Base-by-base conservation (phyloP, 2,329 filamentous ascomycete species). In the Verticillium klebahnii region DNA sequence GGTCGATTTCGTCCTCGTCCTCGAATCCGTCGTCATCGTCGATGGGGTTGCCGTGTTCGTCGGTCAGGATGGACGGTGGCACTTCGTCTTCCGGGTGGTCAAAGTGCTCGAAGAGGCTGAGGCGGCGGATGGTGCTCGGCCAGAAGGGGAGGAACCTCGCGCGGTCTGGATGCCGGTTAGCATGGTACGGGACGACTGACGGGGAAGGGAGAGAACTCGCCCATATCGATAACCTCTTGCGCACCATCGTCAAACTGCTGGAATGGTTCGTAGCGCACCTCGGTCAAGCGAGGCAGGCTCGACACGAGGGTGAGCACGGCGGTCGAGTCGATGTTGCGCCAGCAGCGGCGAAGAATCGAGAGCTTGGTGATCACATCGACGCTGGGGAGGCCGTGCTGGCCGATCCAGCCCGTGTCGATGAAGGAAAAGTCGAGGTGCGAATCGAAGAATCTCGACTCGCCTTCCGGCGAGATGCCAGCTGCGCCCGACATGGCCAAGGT, bases 371-470 rank as follows among this genome's bases (percentile, higher is more conserved):
- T 40, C 57, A 65, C 60, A n/a, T 56, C 23, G 34, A 66, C 68
- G 57, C 67, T 64, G 54, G 66, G 64, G 52, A 69, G 61, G 14
- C 67, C 67, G 15, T 67, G 63, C 3, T 58, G 60, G 60, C 67
- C 66, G 37, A 66, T 31, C 57, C 64, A 65, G n/a, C 62, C 64
- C 19, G 62, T 63, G 23, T 64, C 64, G 50, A 64, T 59, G 56
- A 63, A 65, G 31, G 61, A 58, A 32, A 69, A 69, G 29, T 68
- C 66, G 15, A 69, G 61, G 25, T 68, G 62, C 12, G 68, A 68
- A 11, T 69, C 67, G 29, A 69, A 69, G 50, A 65, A 69, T 29
- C 68, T 63, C 55, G 66, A 69, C 52, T 68, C 64, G n/a, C 68
- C 67, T 6, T 69, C 66, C n/a, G 59, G 32, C 17, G 68, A 65